phyloP scores from a whole-genome alignment of 768 basidiomycete species.

The Leucosporidium scottii region DNA sequence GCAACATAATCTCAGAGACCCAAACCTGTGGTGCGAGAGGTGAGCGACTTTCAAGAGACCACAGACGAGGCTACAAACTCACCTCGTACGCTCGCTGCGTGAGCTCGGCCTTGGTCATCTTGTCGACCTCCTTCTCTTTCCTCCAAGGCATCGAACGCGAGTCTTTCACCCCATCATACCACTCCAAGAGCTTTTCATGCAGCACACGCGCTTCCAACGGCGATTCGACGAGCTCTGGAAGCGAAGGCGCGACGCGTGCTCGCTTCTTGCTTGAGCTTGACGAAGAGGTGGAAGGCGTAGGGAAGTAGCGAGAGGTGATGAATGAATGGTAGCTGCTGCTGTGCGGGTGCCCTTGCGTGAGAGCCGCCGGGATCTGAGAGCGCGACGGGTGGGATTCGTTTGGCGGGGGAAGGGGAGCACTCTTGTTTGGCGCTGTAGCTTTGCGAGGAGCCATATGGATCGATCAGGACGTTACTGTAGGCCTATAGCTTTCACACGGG shows the following conservation, averaged over 20 bases:
- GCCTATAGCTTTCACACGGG: too few relatives aligned
- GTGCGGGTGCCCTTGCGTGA: conserved; percentile 6
- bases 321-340: conserved; percentile 20
- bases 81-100: conserved; percentile 91
- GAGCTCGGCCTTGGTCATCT: conserved; percentile 53
- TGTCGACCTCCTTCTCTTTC: conserved; percentile 58
- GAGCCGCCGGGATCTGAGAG: too few relatives aligned
- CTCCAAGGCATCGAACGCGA: conserved; percentile 87
- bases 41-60: neutral
- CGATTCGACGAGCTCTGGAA: neutral
- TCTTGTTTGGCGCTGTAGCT: too few relatives aligned
- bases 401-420: too few relatives aligned
- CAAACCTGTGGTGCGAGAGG: conserved; percentile 54
- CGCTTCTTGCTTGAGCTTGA: conserved; percentile 10
- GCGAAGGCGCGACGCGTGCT: neutral
- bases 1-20: conserved; percentile 87
- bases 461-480: too few relatives aligned
- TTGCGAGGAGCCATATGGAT: too few relatives aligned
- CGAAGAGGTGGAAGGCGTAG: neutral
- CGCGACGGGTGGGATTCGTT: too few relatives aligned
- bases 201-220: conserved; percentile 11
- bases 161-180: conserved; percentile 65
- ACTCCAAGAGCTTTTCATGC: conserved; percentile 44
- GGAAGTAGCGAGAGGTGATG: conserved; percentile 8
- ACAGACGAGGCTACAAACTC: conserved; percentile 19